Conservation (phyloP, 768 basidiomycete species). For the Termitomyces sp. region DNA sequence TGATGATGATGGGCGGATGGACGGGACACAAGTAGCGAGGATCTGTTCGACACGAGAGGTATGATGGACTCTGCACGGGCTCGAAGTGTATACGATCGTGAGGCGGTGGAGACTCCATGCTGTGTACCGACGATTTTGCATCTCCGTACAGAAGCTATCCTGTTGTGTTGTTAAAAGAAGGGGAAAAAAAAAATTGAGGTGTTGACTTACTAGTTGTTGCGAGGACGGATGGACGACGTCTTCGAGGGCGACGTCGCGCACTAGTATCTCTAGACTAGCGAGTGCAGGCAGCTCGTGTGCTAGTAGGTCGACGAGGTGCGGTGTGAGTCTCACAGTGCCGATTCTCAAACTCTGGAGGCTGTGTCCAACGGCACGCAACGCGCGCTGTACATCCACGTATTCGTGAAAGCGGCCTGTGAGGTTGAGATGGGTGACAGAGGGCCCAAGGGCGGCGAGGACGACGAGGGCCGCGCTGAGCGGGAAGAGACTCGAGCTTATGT, state of each 20-base stretch:
- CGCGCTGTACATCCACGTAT: constrained; percentile 28
- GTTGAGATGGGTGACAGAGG: constrained; percentile 28
- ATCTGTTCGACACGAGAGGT: constrained; percentile 25
- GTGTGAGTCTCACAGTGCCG: constrained; percentile 35
- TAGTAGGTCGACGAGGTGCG: constrained; percentile 37
- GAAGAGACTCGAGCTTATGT: constrained; percentile 21
- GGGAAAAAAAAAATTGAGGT: background rate
- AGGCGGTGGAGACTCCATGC: constrained; percentile 28
- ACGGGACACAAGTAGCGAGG: constrained; percentile 29
- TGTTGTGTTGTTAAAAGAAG: background rate
- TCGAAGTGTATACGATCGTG: constrained; percentile 27
- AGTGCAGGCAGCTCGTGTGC: constrained; percentile 30
- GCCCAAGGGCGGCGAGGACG: constrained; percentile 36
- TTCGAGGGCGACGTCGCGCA: constrained; percentile 27
- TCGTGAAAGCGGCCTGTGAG: constrained; percentile 35
- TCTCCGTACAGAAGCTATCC: constrained; percentile 30
- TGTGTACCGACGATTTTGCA: constrained; percentile 26
- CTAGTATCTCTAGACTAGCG: constrained; percentile 31
- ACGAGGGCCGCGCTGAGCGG: constrained; percentile 35
- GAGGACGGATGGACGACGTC: background rate
- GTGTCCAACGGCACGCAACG: constrained; percentile 21
- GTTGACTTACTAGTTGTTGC: constrained; percentile 23
- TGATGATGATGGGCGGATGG: constrained; percentile 1
- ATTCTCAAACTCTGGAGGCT: constrained; percentile 30
- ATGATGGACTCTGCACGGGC: constrained; percentile 25